Percentiles rank a stretch among this genome's conserved stretches.
Conservation (phyloP, 176 grass and related monocot genomes). For the Zea mays region DNA sequence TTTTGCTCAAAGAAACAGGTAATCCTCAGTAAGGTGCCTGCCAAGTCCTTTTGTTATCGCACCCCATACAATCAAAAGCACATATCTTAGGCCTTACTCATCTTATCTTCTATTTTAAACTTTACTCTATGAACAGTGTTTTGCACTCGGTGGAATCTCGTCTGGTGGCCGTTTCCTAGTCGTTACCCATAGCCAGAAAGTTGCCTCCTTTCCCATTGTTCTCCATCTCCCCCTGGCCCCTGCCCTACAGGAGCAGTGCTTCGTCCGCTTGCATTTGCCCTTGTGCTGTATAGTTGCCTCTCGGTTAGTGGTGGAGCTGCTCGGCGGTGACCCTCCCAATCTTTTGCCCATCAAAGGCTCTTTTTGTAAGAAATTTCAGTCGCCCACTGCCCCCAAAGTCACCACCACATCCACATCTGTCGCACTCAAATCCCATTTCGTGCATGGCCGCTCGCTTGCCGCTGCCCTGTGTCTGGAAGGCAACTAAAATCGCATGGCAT, state of each 20-base stretch:
- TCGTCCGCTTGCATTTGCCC: slow-evolving; percentile 21
- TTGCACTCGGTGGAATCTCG: slow-evolving; percentile 26
- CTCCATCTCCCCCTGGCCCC: background rate
- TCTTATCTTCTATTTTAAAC: too few species aligned
- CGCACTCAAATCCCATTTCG: slow-evolving; percentile 32
- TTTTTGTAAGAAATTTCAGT: slow-evolving; percentile 50
- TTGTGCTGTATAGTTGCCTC: background rate
- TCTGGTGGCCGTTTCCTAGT: slow-evolving; percentile 18
- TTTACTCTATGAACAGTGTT: too few species aligned
- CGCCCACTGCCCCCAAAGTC: slow-evolving; percentile 11
- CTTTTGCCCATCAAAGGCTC: slow-evolving; percentile 37
- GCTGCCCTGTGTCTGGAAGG: slow-evolving; percentile 12
- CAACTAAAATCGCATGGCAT: slow-evolving; percentile 22
- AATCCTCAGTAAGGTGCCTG: background rate
- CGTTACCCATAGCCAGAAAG: slow-evolving; percentile 45
- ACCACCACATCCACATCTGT: background rate
- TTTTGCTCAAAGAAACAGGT: background rate
- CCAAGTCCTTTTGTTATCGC: slow-evolving; percentile 15
- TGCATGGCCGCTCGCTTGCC: slow-evolving; percentile 23
- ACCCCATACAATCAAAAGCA: slow-evolving; percentile 32
- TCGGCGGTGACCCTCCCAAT: slow-evolving; percentile 33
- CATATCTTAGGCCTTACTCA: background rate
- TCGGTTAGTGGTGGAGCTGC: slow-evolving; percentile 14
- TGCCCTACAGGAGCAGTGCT: background rate
- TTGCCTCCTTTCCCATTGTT: slow-evolving; percentile 29